Conservation (phyloP, 1,139 yeast species). For the Citeromyces siamensis region DNA sequence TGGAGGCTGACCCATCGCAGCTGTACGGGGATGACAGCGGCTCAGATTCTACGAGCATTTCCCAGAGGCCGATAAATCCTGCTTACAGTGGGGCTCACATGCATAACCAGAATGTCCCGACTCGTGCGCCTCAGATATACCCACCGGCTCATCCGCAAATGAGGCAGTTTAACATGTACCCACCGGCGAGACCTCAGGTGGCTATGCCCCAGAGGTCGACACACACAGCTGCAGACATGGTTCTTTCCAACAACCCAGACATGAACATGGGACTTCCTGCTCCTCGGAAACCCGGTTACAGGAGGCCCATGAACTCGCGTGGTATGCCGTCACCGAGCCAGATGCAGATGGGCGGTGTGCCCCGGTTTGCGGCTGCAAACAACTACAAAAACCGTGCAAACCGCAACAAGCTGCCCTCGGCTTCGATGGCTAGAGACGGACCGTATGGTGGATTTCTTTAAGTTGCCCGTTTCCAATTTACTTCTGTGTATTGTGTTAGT, state of each 20-base stretch:
- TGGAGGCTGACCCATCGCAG: slow-evolving; percentile 1
- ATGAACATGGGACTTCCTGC: slow-evolving; percentile 4
- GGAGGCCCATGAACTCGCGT: background rate
- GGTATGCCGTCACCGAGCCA: slow-evolving; percentile 2
- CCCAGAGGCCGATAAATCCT: slow-evolving; percentile 70
- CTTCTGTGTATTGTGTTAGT: too few species aligned
- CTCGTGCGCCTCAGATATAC: slow-evolving; percentile 6
- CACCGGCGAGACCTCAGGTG: background rate
- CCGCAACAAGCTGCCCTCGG: slow-evolving; percentile 8
- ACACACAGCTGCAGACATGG: slow-evolving; percentile 11
- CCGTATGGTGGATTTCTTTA: slow-evolving; percentile 7
- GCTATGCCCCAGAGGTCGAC: slow-evolving; percentile 4
- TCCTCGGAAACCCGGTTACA: background rate
- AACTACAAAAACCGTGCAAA: background rate
- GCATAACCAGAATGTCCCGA: too few species aligned
- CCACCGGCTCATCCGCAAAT: slow-evolving; percentile 6
- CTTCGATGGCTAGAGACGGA: slow-evolving; percentile 9
- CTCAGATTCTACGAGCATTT: slow-evolving; percentile 59
- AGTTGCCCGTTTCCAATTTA: background rate
- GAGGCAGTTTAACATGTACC: slow-evolving; percentile 1
- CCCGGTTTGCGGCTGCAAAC: background rate
- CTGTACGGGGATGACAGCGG: slow-evolving; percentile 7
- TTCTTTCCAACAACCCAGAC: slow-evolving; percentile 16
- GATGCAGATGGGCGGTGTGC: slow-evolving; percentile 2
- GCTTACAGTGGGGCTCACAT: slow-evolving; percentile 23